Evolutionary conservation across 169 alveolate genomes (phyloP).

Genomic region (Babesia bigemina): DNA sequence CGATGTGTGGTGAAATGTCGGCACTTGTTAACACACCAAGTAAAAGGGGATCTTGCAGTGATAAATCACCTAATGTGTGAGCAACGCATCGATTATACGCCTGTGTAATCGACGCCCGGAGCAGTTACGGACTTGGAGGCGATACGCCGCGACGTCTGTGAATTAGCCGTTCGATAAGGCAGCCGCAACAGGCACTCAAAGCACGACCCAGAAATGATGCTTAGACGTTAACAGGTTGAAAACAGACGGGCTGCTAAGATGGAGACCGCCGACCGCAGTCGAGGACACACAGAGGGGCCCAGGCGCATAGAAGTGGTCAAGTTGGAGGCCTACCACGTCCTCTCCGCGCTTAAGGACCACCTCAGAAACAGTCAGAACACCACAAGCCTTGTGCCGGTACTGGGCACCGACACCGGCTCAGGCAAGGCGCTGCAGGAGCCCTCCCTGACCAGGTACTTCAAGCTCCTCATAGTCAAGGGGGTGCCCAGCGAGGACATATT

Average conservation of each 20-base stretch:
- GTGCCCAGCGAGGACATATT: slow-evolving; percentile 35
- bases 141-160: too few relatives aligned
- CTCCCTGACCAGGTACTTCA: slow-evolving; percentile 46
- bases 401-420: slow-evolving; percentile 49
- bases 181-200: too few relatives aligned
- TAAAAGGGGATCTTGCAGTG: too few relatives aligned
- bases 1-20: too few relatives aligned
- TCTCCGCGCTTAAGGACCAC: slow-evolving; percentile 56
- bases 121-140: too few relatives aligned
- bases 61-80: too few relatives aligned
- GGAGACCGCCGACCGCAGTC: slow-evolving; percentile 6
- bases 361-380: slow-evolving; percentile 41
- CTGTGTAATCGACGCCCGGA: too few relatives aligned
- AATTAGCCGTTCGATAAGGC: too few relatives aligned
- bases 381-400: slow-evolving; percentile 60
- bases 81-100: too few relatives aligned
- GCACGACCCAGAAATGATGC: too few relatives aligned
- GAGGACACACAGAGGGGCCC: slow-evolving; percentile 17
- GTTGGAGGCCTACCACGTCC: slow-evolving; percentile 62
- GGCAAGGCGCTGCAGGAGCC: slow-evolving; percentile 45
- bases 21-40: too few relatives aligned
- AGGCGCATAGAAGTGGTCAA: slow-evolving; percentile 46
- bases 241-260: not conserved
- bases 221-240: not conserved
- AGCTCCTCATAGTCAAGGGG: slow-evolving; percentile 27